Percentiles rank a stretch among this genome's conserved stretches.
These are phyloP conservation scores for Massarina eburnea DNA, from an alignment of 2,329 filamentous ascomycete genomes.

Conservation along the genomic window DNA sequence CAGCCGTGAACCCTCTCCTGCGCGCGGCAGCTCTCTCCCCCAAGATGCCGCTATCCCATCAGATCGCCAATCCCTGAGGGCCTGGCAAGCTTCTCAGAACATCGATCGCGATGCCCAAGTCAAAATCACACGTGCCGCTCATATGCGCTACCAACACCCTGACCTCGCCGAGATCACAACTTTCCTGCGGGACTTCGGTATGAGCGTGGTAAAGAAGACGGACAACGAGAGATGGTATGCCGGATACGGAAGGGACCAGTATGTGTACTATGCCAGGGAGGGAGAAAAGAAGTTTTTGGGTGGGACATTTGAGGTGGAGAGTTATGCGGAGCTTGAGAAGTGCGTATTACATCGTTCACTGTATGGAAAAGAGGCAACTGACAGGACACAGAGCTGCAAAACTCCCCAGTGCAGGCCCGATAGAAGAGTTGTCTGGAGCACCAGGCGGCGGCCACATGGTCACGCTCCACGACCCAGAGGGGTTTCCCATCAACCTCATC, in stretches of 20 bases:
- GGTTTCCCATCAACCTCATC: slow-evolving; percentile 61
- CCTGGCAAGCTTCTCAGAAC: slow-evolving; percentile 42
- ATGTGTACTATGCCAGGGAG: slow-evolving; percentile 57
- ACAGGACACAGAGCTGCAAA: slow-evolving; percentile 50
- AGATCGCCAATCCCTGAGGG: slow-evolving; percentile 35
- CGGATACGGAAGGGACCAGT: slow-evolving; percentile 63
- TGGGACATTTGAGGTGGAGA: slow-evolving; percentile 60
- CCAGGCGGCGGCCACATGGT: slow-evolving; percentile 59
- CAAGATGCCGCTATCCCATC: slow-evolving; percentile 43
- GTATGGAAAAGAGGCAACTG: background rate
- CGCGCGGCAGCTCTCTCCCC: slow-evolving; percentile 43
- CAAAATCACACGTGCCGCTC: slow-evolving; percentile 50
- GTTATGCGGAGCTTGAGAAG: slow-evolving; percentile 56
- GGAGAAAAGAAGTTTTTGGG: slow-evolving; percentile 59
- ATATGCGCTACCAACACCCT: slow-evolving; percentile 59
- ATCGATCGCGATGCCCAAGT: slow-evolving; percentile 51
- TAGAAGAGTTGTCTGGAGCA: slow-evolving; percentile 53
- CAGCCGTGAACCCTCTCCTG: slow-evolving; percentile 42
- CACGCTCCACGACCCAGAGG: slow-evolving; percentile 50
- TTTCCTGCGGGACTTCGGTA: slow-evolving; percentile 45
- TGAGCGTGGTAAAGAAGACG: slow-evolving; percentile 35
- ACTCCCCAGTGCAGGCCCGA: slow-evolving; percentile 47
- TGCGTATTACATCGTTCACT: slow-evolving; percentile 4
- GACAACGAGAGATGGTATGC: slow-evolving; percentile 56
- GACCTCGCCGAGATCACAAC: slow-evolving; percentile 52